Base-by-base conservation (phyloP, 768 basidiomycete genomes). In the Lactifluus subvellereus region DNA sequence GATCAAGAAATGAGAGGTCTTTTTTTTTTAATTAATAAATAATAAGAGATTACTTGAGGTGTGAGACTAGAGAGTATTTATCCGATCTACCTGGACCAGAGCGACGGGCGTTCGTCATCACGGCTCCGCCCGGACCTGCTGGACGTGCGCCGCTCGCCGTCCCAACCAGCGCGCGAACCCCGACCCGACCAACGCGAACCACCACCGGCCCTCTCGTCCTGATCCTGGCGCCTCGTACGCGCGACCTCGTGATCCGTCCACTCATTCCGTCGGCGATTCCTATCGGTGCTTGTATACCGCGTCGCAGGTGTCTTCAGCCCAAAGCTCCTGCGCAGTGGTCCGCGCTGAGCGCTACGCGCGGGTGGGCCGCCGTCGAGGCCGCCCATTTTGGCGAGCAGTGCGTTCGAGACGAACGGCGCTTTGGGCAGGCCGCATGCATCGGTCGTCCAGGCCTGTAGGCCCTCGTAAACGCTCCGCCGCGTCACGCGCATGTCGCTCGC, bases 401-500 rank as follows among this genome's bases (percentile, higher is more conserved):
- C 4, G 0, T 54, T 38, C 9, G 65, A 66, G 47, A 66, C 33
- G 59, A 60, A 35, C 7, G 61, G 65, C 3, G 65, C 35, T 3
- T 59, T 13, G 1, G 61, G 65, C 4, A 68, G 47, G 16, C 61
- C 61, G 38, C 57, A 57, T 18, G 54, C 67, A 13, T 66, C 61
- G 11, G 58, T 68, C 14, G 67, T 52, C 67, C 67, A 68, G 16
- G 50, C 40, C 22, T 62, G 65, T 22, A 66, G n/a, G 8, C 38
- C 67, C 32, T 68, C 54, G 13, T 42, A 55, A 32, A 66, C 40
- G 51, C 30, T 60, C 33, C 10, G 49, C 20, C 50, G 51, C 27
- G 47, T 27, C 32, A 54, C 65, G 40, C 59, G 65, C 38, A 68
- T 45, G 4, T 60, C 59, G 22, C 27, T 14, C 7, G 59, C 16